These are phyloP conservation scores for Cladorrhinum sp. DNA, from an alignment of 2,329 filamentous ascomycete species.

Conservation along the genomic window DNA sequence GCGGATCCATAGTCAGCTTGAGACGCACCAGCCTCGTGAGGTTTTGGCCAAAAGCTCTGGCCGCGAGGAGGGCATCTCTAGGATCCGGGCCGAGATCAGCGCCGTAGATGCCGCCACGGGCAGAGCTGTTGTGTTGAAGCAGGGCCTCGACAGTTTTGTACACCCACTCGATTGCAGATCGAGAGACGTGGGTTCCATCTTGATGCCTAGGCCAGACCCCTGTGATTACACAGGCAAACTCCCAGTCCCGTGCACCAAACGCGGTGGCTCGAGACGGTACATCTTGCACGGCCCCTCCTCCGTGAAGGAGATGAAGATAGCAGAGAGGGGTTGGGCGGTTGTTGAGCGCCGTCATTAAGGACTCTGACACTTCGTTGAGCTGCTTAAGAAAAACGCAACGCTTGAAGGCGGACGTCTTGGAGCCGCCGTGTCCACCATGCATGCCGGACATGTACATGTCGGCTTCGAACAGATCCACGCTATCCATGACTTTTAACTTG, in stretches of 20 bases:
- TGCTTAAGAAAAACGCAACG: conserved; percentile 58
- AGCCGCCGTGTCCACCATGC: conserved; percentile 55
- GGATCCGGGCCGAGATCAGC: conserved; percentile 63
- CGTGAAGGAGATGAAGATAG: conserved; percentile 62
- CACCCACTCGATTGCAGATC: conserved; percentile 49
- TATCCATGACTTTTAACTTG: conserved; percentile 39
- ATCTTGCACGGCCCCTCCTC: conserved; percentile 51
- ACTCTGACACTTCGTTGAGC: conserved; percentile 39
- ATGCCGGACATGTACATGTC: conserved; percentile 61
- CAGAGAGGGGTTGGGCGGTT: conserved; percentile 51
- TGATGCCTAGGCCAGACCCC: conserved; percentile 57
- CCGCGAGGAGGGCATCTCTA: conserved; percentile 50
- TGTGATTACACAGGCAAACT: conserved; percentile 62
- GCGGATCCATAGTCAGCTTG: conserved; percentile 49
- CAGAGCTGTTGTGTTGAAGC: conserved; percentile 37
- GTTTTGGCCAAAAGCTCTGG: conserved; percentile 57
- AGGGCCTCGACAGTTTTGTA: conserved; percentile 48
- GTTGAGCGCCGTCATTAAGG: conserved; percentile 45
- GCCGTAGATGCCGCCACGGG: conserved; percentile 50
- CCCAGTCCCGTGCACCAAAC: conserved; percentile 63
- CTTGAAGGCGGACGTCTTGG: conserved; percentile 63
- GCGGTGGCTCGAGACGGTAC: conserved; percentile 46
- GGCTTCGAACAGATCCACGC: conserved; percentile 51
- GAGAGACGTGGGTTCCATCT: conserved; percentile 43
- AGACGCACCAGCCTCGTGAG: conserved; percentile 45